A percentile compares a stretch with the other conserved stretches of the same genome.
phyloP scores from a whole-genome alignment of 352 stramenopile species.

The Blastocystis hominis region DNA sequence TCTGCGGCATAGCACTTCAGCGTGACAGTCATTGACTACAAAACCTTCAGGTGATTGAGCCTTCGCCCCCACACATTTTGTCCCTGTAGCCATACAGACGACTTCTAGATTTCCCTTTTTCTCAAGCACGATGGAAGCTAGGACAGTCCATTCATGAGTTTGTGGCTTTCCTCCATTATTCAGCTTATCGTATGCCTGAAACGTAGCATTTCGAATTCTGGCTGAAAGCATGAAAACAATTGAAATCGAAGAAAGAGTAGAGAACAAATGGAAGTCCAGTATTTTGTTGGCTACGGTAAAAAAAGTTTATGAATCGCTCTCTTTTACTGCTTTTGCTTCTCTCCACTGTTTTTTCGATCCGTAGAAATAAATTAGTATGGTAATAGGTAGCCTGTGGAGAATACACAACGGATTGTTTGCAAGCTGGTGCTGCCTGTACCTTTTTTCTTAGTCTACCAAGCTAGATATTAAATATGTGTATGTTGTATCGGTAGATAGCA shows the following conservation, averaged over 20 bases:
- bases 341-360: background rate
- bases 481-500: background rate
- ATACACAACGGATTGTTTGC: constrained; percentile 6
- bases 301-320: background rate
- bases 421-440: constrained; percentile 8
- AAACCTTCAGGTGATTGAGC: background rate
- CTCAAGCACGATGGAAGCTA: background rate
- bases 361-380: background rate
- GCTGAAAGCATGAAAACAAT: background rate
- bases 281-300: background rate
- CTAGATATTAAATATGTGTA: constrained; percentile 6
- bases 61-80: background rate
- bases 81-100: constrained; percentile 19
- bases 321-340: background rate
- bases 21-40: constrained; percentile 46
- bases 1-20: constrained; percentile 17
- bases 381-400: constrained; percentile 20
- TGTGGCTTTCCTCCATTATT: constrained; percentile 33
- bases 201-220: background rate
- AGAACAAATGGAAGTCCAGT: background rate
- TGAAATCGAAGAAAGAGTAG: background rate
- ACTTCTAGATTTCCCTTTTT: background rate
- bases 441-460: background rate
- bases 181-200: background rate
- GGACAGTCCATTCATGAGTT: constrained; percentile 29